These are phyloP conservation scores for Quercus engelmannii DNA, from an alignment of 306 rosid genomes.

Conservation along the genomic window DNA sequence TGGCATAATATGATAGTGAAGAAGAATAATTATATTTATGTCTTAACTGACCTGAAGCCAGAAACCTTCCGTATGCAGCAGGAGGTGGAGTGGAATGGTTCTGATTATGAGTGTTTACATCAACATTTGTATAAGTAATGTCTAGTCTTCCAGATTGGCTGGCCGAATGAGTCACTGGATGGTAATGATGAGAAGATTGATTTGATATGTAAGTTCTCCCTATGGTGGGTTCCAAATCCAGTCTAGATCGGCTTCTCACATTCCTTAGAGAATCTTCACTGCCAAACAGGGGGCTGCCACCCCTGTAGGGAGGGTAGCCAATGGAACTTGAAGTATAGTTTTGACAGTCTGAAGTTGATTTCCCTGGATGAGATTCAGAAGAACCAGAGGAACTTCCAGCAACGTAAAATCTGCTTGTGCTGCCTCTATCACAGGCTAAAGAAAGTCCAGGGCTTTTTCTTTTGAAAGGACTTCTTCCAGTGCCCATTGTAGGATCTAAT, in stretches of 20 bases:
- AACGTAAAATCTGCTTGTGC: slow-evolving; percentile 1
- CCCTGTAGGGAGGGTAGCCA: neutral
- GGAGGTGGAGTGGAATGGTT: neutral
- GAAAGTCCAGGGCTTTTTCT: neutral
- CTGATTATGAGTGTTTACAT: neutral
- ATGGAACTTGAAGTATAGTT: neutral
- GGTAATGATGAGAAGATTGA: neutral
- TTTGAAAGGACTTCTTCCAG: neutral
- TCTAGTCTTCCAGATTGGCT: neutral
- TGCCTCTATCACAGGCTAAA: slow-evolving; percentile 1
- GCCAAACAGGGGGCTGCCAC: neutral
- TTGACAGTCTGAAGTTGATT: neutral
- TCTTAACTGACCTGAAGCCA: slow-evolving; percentile 2
- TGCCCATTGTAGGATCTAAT: neutral
- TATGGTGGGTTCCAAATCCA: neutral
- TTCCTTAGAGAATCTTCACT: slow-evolving; percentile 11
- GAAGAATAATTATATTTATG: neutral
- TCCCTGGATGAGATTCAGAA: neutral
- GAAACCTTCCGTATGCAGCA: neutral
- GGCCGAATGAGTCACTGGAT: neutral
- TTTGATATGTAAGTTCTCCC: neutral
- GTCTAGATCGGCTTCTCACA: slow-evolving; percentile 14
- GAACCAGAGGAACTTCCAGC: slow-evolving; percentile 14
- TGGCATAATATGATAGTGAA: neutral
- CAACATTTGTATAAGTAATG: neutral